These are phyloP conservation scores for Lachnellula hyalina DNA, from an alignment of 2,329 filamentous ascomycete species.

Conservation along the genomic window DNA sequence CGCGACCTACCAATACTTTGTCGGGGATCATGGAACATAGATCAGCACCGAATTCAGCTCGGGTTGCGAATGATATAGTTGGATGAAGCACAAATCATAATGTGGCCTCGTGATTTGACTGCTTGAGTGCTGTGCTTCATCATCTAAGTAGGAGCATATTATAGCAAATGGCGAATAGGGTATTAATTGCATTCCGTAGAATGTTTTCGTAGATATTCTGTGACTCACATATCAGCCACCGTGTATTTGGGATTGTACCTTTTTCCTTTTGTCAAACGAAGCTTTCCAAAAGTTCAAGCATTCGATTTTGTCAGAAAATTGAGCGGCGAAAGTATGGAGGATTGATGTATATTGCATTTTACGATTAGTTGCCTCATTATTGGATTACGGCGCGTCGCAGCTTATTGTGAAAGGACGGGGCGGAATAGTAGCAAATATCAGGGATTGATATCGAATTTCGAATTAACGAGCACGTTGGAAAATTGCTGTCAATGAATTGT, in stretches of 20 bases:
- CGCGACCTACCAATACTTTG: neutral
- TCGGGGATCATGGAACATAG: neutral
- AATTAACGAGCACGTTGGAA: slow-evolving; percentile 28
- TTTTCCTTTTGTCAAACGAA: neutral
- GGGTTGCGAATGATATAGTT: neutral
- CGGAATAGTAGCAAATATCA: slow-evolving; percentile 23
- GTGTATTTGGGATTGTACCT: neutral
- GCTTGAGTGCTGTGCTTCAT: neutral
- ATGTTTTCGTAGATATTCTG: neutral
- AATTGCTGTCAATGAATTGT: slow-evolving; percentile 25
- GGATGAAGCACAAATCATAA: neutral
- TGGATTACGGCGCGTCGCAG: slow-evolving; percentile 13
- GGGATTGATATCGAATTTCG: slow-evolving; percentile 16
- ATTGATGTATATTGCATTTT: slow-evolving; percentile 11
- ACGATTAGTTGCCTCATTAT: slow-evolving; percentile 25
- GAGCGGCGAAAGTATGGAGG: neutral
- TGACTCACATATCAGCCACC: slow-evolving; percentile 3
- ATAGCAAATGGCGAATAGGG: neutral
- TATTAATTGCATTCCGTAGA: neutral
- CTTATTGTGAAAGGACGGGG: slow-evolving; percentile 11
- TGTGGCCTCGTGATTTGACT: neutral
- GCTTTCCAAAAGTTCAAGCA: neutral
- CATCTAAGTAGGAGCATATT: neutral
- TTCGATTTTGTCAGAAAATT: neutral
- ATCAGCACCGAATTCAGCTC: neutral